These are phyloP conservation scores for Lichenothelia convexa DNA, from an alignment of 495 filamentous ascomycete species.

Conservation along the genomic window DNA sequence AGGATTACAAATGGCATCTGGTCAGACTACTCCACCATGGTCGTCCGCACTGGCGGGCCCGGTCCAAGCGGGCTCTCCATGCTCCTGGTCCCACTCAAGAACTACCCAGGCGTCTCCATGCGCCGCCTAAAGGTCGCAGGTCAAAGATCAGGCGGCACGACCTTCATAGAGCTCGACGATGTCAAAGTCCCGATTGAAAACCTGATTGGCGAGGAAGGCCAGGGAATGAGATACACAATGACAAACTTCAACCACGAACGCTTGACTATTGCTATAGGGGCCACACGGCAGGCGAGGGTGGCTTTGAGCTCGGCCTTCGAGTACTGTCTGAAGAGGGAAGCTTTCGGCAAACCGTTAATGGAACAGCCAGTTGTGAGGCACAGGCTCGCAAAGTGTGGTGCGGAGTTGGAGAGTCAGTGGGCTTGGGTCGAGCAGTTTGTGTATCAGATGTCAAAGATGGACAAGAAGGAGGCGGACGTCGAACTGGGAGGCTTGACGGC, in stretches of 20 bases:
- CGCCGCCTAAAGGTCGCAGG: slow-evolving; percentile 43
- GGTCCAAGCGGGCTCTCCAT: slow-evolving; percentile 48
- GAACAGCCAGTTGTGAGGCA: slow-evolving; percentile 59
- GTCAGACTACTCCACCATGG: slow-evolving; percentile 54
- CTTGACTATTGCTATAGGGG: slow-evolving; percentile 42
- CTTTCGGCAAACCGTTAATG: slow-evolving; percentile 55
- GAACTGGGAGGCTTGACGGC: slow-evolving; percentile 53
- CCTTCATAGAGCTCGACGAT: slow-evolving; percentile 60
- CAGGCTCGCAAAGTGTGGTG: slow-evolving; percentile 50
- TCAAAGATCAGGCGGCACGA: slow-evolving; percentile 44
- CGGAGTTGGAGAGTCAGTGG: slow-evolving; percentile 48
- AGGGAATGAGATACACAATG: slow-evolving; percentile 62
- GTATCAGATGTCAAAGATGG: slow-evolving; percentile 47
- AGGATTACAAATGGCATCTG: slow-evolving; percentile 66
- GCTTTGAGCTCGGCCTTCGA: slow-evolving; percentile 46
- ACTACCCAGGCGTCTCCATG: slow-evolving; percentile 43
- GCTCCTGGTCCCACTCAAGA: slow-evolving; percentile 47
- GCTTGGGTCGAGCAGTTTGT: slow-evolving; percentile 60
- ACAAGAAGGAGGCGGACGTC: slow-evolving; percentile 41
- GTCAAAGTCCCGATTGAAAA: slow-evolving; percentile 50
- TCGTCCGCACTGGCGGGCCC: slow-evolving; percentile 51
- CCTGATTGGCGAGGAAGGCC: slow-evolving; percentile 49
- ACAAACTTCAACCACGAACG: slow-evolving; percentile 76
- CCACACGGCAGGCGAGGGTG: slow-evolving; percentile 43
- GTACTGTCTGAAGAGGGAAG: slow-evolving; percentile 53